Evolutionary conservation across 2,329 filamentous ascomycete species (phyloP), one percentile per base, ranked within the genome.

Genomic region (Colletotrichum musicola): DNA sequence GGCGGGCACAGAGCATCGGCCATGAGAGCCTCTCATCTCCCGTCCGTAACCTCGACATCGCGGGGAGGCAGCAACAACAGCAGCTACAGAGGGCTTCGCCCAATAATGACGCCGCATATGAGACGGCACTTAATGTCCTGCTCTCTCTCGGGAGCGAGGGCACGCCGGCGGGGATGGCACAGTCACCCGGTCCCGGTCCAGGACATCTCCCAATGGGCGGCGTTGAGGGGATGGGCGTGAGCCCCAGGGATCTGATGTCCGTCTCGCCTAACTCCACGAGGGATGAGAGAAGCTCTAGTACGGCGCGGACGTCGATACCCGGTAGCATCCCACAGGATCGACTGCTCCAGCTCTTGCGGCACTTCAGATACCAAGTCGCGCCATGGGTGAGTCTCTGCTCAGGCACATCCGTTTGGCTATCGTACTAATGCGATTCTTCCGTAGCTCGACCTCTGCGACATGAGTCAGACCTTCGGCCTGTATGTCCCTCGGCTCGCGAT

Each of bases 311-410:
- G 16, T 6, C 55, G 30, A 25, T 40, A 5, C 4, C 51, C 1
- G 27, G 16, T 3, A 51, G 3, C 27, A 25, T 71, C 1, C 64
- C 69, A 0, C 65, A 70, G 20, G 71, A 72, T 4, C 54, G 69
- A 5, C 49, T 72, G 12, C 72, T 80, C 30, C 74, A 75, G 30
- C 71, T 84, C 1, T 62, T 84, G 13, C 77, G 81, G n/a, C 77
- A 83, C 61, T 84, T 82, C 62, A 75, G 81, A 51, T 84, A 84
- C 59, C 77, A 82, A 47, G 76, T 84, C 38, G 81, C 82, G 6
- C 79, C 81, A 20, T 84, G 82, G 82, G 82, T 84, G 74, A 60
- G 78, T 74, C 18, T 30, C 6, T 49, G 42, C 27, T 35, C 27
- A 7, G 5, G 9, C 4, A 20, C 18, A 14, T 42, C 44, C 5